A percentile compares a stretch with the other conserved stretches of the same genome.
Conservation (phyloP, 2,329 filamentous ascomycete species). For the Xylariaceae sp. region DNA sequence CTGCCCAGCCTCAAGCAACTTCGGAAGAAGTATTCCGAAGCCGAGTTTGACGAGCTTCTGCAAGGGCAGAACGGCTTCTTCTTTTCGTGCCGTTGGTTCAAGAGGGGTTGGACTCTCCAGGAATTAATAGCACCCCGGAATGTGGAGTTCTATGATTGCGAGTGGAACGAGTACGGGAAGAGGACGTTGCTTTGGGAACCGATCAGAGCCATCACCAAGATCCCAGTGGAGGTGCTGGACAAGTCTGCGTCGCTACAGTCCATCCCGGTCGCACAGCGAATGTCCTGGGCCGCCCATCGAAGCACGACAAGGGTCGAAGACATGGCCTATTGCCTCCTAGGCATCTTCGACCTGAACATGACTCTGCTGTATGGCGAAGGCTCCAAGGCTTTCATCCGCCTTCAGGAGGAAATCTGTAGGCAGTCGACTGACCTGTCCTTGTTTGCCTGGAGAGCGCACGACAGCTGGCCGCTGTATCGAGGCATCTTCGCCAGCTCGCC, state of each 20-base stretch:
- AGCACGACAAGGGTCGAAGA: slow-evolving; percentile 5
- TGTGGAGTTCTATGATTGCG: slow-evolving; percentile 3
- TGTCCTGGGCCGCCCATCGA: slow-evolving; percentile 8
- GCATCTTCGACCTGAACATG: slow-evolving; percentile 7
- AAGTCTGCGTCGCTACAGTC: neutral
- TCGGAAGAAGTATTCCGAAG: neutral
- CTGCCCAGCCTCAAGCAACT: neutral
- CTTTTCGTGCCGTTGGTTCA: slow-evolving; percentile 1
- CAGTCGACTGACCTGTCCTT: slow-evolving; percentile 1
- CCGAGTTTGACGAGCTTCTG: neutral
- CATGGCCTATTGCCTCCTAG: slow-evolving; percentile 7
- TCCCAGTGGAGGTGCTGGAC: neutral
- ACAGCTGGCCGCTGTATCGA: neutral
- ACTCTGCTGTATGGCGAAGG: slow-evolving; percentile 7
- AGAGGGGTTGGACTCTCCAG: slow-evolving; percentile 3
- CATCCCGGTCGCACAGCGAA: slow-evolving; percentile 2
- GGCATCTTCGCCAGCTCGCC: neutral
- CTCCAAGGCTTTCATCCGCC: slow-evolving; percentile 1
- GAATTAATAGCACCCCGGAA: slow-evolving; percentile 5
- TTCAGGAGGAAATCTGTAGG: slow-evolving; percentile 7
- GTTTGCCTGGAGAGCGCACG: slow-evolving; percentile 3
- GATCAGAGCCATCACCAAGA: neutral
- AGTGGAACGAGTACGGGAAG: slow-evolving; percentile 1
- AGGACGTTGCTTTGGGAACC: neutral
- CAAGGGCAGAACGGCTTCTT: neutral